A percentile compares a stretch with the other conserved stretches of the same genome.
phyloP scores from a whole-genome alignment of 768 basidiomycete genomes.

The Panaeolus papilionaceus region DNA sequence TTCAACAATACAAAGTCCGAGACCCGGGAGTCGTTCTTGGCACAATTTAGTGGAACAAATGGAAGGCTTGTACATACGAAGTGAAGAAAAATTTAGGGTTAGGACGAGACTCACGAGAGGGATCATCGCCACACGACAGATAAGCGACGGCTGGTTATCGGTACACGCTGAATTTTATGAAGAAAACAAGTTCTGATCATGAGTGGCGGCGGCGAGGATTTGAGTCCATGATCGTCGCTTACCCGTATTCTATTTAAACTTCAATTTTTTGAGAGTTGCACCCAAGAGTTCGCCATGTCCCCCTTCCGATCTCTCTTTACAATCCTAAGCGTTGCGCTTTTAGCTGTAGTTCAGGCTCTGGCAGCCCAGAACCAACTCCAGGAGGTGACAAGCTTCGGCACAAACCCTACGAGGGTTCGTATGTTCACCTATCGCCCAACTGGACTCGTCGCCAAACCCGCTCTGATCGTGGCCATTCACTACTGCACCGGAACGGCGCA shows the following conservation, averaged over 20 bases:
- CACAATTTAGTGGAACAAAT: not conserved
- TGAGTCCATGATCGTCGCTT: not conserved
- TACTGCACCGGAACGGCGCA: slow-evolving; percentile 32
- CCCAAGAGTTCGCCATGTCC: not conserved
- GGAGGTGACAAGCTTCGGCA: slow-evolving; percentile 6
- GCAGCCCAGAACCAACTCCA: slow-evolving; percentile 6
- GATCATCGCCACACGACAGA: not conserved
- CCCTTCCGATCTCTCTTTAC: slow-evolving; percentile 1
- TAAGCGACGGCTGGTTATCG: not conserved
- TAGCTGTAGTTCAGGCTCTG: slow-evolving; percentile 12
- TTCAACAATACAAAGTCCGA: not conserved
- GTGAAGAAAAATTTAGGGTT: not conserved
- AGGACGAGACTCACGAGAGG: not conserved
- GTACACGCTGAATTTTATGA: not conserved
- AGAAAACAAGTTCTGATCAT: not conserved
- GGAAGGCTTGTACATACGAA: not conserved
- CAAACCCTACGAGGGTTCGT: not conserved
- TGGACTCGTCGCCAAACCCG: not conserved
- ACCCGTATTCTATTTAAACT: not conserved
- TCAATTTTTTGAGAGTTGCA: not conserved
- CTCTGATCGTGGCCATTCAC: slow-evolving; percentile 2
- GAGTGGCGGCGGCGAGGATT: not conserved
- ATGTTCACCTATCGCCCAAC: slow-evolving; percentile 9
- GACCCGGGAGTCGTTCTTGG: not conserved
- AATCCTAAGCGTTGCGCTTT: slow-evolving; percentile 9